Base-by-base conservation (phyloP, 305 asterid genomes). In the Rubia tinctorum region DNA sequence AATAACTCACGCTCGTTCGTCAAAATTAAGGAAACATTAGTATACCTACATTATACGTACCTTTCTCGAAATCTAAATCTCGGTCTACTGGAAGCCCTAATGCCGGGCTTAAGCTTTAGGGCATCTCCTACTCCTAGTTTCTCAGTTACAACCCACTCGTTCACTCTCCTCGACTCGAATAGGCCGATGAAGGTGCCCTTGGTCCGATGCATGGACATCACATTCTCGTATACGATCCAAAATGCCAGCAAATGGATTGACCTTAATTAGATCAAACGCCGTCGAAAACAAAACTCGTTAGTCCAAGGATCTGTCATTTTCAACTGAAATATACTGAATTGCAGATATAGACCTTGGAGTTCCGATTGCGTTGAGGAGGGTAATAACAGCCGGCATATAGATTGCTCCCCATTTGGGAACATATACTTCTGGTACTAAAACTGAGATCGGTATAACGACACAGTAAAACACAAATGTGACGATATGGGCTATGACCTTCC, bases 101-200 rank as follows among this genome's bases (percentile, higher is more conserved):
- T 68, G 86, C 86, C 59, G 23, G 59, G 10, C 22, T 53, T 53
- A 2, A 53, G 17, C 59, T 53, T 53, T 53, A 53, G 59, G 59
- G 59, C 89, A 23, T 76, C 78, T 71, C 88, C 88, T 66, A 86
- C 93, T 0, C 99, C 99, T 4, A 91, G 89, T 80, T 94, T 94
- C 81, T 94, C 97, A 0, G 98, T 94, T 7, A 94, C 97, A 30
- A 94, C 87, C 97, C 99, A 94, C 82, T 94, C 97, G 64, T 94
- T 91, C 66, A 88, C 97, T 76, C 97, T 81, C 14, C 82, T 93
- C 0, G 89, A 85, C 86, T 90, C 98, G 73, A 91, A 68, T 79
- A 94, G 73, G 15, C 97, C 98, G 20, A 90, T 82, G 82, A 94
- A 79, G 59, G 96, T 88, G 42, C 95, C 98, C 73, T 90, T 94